A percentile compares a stretch with the other conserved stretches of the same genome.
phyloP scores from a whole-genome alignment of 2,329 filamentous ascomycete genomes.

The Dactylellina leptospora region DNA sequence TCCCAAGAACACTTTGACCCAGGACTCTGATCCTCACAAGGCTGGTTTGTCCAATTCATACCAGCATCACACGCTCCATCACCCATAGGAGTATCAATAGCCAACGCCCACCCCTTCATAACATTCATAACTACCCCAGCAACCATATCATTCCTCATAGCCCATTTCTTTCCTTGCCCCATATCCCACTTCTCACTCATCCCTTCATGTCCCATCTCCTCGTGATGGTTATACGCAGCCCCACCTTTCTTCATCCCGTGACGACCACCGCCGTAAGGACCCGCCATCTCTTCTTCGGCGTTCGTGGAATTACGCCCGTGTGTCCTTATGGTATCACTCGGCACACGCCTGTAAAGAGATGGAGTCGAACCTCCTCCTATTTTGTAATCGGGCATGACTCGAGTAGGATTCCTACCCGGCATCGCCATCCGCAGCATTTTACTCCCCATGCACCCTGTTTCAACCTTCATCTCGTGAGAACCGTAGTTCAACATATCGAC shows the following conservation, averaged over 20 bases:
- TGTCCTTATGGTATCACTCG: too few relatives aligned
- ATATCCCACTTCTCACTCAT: neutral
- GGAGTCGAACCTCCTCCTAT: too few relatives aligned
- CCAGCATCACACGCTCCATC: neutral
- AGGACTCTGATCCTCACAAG: neutral
- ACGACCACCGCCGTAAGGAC: neutral
- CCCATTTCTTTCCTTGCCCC: neutral
- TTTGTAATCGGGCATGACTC: too few relatives aligned
- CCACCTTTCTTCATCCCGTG: neutral
- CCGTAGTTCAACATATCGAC: neutral
- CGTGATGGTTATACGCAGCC: neutral
- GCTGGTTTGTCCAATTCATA: neutral
- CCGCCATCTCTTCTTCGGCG: too few relatives aligned
- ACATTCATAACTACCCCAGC: conserved; percentile 16
- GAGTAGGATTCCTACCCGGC: too few relatives aligned
- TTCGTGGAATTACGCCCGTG: too few relatives aligned
- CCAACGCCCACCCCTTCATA: conserved; percentile 21
- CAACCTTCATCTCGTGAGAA: neutral
- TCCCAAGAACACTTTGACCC: conserved; percentile 10
- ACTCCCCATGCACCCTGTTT: neutral
- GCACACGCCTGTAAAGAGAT: too few relatives aligned
- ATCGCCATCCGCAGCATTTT: too few relatives aligned
- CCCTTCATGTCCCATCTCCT: neutral
- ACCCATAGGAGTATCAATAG: conserved; percentile 9
- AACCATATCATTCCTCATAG: conserved; percentile 1